A percentile compares a stretch with the other conserved stretches of the same genome.
Conservation (phyloP, 202 grass and related monocot species). For the Dendrocalamus latiflorus region DNA sequence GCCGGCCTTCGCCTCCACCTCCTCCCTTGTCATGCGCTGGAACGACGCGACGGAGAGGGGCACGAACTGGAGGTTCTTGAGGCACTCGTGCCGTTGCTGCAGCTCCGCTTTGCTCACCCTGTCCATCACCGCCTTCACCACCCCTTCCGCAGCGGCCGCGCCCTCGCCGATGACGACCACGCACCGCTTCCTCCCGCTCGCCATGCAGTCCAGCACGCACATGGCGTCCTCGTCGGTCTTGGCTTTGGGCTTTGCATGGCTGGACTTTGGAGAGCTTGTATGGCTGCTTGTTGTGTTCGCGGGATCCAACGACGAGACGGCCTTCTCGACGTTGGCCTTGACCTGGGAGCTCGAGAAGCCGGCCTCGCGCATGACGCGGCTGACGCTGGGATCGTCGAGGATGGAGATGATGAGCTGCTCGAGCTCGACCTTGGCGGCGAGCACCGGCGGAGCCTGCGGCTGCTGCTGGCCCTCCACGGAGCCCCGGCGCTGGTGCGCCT, state of each 20-base stretch:
- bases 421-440: conserved; percentile 65
- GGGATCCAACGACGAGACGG: conserved; percentile 3
- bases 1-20: conserved; percentile 55
- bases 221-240: conserved; percentile 31
- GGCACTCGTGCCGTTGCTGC: conserved; percentile 31
- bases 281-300: not conserved
- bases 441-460: conserved; percentile 1
- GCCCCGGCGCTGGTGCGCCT: conserved; percentile 69
- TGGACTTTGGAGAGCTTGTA: not conserved
- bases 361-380: conserved; percentile 95
- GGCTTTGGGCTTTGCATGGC: not conserved
- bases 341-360: conserved; percentile 79
- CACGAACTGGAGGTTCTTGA: conserved; percentile 78
- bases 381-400: conserved; percentile 93
- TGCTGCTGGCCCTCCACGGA: conserved; percentile 24
- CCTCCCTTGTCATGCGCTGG: conserved; percentile 40
- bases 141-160: conserved; percentile 25
- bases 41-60: conserved; percentile 51
- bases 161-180: conserved; percentile 65
- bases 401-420: conserved; percentile 88
- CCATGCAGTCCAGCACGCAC: conserved; percentile 63
- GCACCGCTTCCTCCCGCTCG: conserved; percentile 29
- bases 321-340: conserved; percentile 66
- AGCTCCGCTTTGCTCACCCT: conserved; percentile 65
- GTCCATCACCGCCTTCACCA: conserved; percentile 80